Evolutionary conservation across 345 rosid species (phyloP).

Genomic region (Combretum micranthum): DNA sequence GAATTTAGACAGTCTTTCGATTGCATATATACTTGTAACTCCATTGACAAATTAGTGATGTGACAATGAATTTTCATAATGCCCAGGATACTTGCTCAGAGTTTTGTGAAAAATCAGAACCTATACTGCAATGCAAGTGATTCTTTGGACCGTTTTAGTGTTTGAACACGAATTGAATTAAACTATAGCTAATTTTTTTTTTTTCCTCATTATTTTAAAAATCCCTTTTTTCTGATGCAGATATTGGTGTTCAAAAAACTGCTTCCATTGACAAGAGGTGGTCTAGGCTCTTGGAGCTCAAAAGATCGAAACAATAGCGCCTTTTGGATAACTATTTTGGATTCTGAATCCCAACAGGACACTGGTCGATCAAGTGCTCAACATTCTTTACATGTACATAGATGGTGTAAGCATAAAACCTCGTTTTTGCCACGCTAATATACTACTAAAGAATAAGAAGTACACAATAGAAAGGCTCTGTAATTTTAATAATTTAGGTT

Average conservation of each 20-base stretch:
- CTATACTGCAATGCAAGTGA: constrained; percentile 39
- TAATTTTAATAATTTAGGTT: too few species aligned
- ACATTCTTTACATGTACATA: too few species aligned
- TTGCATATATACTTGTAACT: too few species aligned
- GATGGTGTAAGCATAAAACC: too few species aligned
- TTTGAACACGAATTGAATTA: not conserved
- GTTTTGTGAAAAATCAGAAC: constrained; percentile 57
- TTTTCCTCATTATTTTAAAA: too few species aligned
- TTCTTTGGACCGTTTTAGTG: not conserved
- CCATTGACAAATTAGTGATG: not conserved
- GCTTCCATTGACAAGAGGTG: constrained; percentile 70
- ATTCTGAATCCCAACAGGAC: not conserved
- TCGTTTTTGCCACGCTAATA: too few species aligned
- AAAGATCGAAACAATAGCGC: constrained; percentile 14
- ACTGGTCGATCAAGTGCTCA: too few species aligned
- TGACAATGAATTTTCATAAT: not conserved
- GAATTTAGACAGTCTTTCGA: too few species aligned
- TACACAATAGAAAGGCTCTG: too few species aligned
- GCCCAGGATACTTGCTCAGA: constrained; percentile 73
- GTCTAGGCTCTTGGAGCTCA: constrained; percentile 70
- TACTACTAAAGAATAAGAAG: too few species aligned
- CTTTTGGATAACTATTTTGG: not conserved
- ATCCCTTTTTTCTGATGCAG: constrained; percentile 24
- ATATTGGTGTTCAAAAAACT: constrained; percentile 34
- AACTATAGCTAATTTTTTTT: not conserved